phyloP scores from a whole-genome alignment of 208 protist genomes.

The Kentomonas sorsogonicus region DNA sequence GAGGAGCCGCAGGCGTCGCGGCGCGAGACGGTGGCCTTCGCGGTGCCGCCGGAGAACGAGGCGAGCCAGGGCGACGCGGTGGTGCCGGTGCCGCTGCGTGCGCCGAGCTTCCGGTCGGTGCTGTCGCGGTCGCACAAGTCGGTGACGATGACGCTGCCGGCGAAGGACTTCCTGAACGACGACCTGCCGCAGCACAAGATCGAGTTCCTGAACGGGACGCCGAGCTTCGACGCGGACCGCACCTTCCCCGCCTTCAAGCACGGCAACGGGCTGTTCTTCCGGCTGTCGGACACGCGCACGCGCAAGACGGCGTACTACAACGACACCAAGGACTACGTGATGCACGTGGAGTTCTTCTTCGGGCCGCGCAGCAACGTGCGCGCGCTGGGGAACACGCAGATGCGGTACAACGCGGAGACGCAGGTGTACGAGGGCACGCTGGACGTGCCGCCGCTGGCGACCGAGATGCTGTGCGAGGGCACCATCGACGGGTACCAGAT shows the following conservation, averaged over 20 bases:
- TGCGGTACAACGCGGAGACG: background rate
- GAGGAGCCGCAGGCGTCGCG: background rate
- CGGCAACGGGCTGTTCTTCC: slow-evolving; percentile 65
- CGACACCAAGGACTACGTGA: slow-evolving; percentile 55
- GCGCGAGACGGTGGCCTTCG: background rate
- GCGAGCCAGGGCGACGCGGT: slow-evolving; percentile 10
- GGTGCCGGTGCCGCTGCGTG: background rate
- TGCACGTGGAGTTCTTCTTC: slow-evolving; percentile 53
- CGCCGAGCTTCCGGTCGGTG: background rate
- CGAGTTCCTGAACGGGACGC: slow-evolving; percentile 22
- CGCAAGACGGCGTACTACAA: slow-evolving; percentile 77
- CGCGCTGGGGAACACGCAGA: slow-evolving; percentile 31
- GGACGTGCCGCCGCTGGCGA: slow-evolving; percentile 39
- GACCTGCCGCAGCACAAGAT: background rate
- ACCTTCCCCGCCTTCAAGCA: slow-evolving; percentile 58
- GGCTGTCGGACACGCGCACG: slow-evolving; percentile 62
- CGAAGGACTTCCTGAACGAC: too few relatives aligned
- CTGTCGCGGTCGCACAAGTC: too few relatives aligned
- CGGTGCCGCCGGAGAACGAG: slow-evolving; percentile 14
- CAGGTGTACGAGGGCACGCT: slow-evolving; percentile 37
- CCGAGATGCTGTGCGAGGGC: slow-evolving; percentile 68
- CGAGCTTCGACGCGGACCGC: slow-evolving; percentile 30
- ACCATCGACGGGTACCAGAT: slow-evolving; percentile 66
- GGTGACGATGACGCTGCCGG: too few relatives aligned
- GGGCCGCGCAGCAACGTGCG: slow-evolving; percentile 41